Base-by-base conservation (phyloP, 352 stramenopile species). In the Globisporangium irregulare region DNA sequence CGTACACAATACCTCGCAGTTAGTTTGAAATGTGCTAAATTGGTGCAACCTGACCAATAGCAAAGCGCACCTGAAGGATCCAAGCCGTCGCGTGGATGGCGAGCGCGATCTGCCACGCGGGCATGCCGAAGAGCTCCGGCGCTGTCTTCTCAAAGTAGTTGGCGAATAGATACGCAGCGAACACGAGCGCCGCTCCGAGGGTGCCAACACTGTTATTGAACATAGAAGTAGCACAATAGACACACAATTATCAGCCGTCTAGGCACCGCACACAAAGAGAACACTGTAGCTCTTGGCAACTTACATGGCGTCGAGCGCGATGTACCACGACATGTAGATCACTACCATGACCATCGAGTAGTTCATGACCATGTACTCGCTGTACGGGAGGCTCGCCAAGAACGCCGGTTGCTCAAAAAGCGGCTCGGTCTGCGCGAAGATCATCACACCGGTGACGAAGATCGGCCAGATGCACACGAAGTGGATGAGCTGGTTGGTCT, bases 391-490 rank as follows among this genome's bases (percentile, higher is more conserved):
- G 3, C 25, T n/a, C 18, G 69, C 63, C 53, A 79, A 22, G 51
- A 83, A 69, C 36, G 43, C 62, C 0, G 74, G 74, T 50, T 74
- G 58, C 25, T 67, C 61, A 3, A 66, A 24, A 15, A 77, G 38
- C 59, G 64, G 72, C n/a, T 61, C 18, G 22, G 74, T 75, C 56
- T 72, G 67, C 53, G 74, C 70, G 38, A 87, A 50, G 67, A 90
- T 77, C 60, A 77, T 72, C 15, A 83, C 50, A 50, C 74, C 80
- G 1, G 82, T 76, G 63, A 81, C 71, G 48, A 91, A 71, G 38
- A 91, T 88, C 22, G 77, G 80, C 77, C 79, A 89, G 57, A 91
- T 86, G 69, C 79, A 91, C 1, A 76, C 62, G 22, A 91, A 75
- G 66, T 91, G 83, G 66, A 91, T 84, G 65, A 65, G 73, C 73